These are phyloP conservation scores for Macaranga tanarius DNA, from an alignment of 441 rosid genomes.

Conservation along the genomic window DNA sequence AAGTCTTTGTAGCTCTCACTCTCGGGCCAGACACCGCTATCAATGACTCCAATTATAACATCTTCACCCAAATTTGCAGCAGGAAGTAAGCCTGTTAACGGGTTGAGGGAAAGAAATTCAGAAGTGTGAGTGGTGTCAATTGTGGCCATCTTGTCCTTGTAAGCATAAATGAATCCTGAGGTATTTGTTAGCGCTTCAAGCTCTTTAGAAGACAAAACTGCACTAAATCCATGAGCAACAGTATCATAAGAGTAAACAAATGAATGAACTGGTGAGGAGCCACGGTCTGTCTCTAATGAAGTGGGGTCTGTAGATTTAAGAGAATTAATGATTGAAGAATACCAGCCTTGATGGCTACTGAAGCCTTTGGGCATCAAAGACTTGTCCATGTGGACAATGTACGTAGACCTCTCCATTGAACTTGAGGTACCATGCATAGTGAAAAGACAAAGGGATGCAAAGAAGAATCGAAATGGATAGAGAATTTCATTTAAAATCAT, in stretches of 20 bases:
- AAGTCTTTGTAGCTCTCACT: constrained; percentile 42
- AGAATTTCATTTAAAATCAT: background rate
- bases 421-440: constrained; percentile 12
- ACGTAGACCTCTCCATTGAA: constrained; percentile 29
- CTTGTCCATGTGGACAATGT: constrained; percentile 51
- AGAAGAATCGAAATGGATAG: background rate
- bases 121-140: constrained; percentile 48
- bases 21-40: constrained; percentile 53
- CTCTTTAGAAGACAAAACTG: constrained; percentile 31
- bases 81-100: constrained; percentile 34
- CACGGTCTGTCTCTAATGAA: constrained; percentile 1
- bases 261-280: constrained; percentile 14
- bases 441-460: constrained; percentile 14
- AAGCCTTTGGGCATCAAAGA: constrained; percentile 44
- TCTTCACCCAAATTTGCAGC: constrained; percentile 40
- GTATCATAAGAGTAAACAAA: constrained; percentile 40
- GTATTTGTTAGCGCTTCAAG: constrained; percentile 31
- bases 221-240: constrained; percentile 48
- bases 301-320: constrained; percentile 10
- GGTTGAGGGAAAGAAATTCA: constrained; percentile 40
- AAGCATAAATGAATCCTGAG: constrained; percentile 48
- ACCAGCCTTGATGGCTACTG: constrained; percentile 37
- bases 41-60: constrained; percentile 44
- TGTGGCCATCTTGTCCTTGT: constrained; percentile 32
- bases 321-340: constrained; percentile 31